Evolutionary conservation across 2,329 filamentous ascomycete genomes (phyloP).

Genomic region (Diaporthe sp.): DNA sequence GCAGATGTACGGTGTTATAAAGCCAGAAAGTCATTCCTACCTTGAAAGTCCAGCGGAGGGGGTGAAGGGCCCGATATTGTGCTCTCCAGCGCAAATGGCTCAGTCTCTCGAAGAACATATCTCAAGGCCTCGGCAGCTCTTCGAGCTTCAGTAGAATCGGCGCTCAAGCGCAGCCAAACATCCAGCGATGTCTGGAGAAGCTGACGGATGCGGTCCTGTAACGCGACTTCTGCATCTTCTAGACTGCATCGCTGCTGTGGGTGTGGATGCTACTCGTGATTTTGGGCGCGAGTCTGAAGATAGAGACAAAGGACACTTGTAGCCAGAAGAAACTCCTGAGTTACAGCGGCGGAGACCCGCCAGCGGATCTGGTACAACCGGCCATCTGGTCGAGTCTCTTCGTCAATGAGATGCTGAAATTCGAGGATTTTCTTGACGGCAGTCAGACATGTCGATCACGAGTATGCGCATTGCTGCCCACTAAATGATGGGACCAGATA

Average conservation of each 20-base stretch:
- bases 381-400: conserved; percentile 60
- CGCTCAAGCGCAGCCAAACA: conserved; percentile 40
- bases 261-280: not conserved
- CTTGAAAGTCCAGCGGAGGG: not conserved
- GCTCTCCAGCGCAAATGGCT: not conserved
- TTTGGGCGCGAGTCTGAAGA: conserved; percentile 48
- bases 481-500: conserved; percentile 57
- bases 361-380: conserved; percentile 59
- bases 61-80: not conserved
- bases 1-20: not conserved
- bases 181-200: conserved; percentile 35
- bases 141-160: conserved; percentile 39
- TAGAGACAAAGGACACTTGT: conserved; percentile 64
- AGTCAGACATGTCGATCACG: conserved; percentile 60
- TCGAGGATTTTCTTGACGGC: conserved; percentile 63
- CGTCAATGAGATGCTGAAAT: conserved; percentile 63
- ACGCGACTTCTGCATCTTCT: not conserved
- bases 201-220: conserved; percentile 7
- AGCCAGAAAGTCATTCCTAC: not conserved
- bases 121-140: conserved; percentile 30
- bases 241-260: not conserved
- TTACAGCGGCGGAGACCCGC: conserved; percentile 60
- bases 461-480: conserved; percentile 55
- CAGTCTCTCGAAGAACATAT: conserved; percentile 1
- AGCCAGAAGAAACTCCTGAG: conserved; percentile 62